Evolutionary conservation across 2,329 filamentous ascomycete genomes (phyloP).

Genomic region (Colletotrichum cereale): DNA sequence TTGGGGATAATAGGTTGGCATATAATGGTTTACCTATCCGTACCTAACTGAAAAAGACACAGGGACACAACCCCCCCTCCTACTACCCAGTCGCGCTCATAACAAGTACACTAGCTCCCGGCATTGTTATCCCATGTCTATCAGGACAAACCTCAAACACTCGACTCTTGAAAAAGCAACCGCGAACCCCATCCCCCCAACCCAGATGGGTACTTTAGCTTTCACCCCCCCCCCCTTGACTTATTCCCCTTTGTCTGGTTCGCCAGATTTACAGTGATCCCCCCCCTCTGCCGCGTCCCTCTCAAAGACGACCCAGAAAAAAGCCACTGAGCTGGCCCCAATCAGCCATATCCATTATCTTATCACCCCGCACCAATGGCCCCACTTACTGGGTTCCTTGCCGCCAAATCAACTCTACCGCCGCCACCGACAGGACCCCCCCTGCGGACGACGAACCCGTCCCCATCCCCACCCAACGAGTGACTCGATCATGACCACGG

Average conservation of each 20-base stretch:
- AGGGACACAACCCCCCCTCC: neutral
- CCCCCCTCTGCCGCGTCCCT: neutral
- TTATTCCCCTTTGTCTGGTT: neutral
- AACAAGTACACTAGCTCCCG: neutral
- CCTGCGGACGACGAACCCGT: slow-evolving; percentile 17
- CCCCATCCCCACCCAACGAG: neutral
- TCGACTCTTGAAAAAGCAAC: neutral
- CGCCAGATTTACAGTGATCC: neutral
- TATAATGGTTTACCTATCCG: neutral
- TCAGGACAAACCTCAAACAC: slow-evolving; percentile 8
- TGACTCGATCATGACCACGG: slow-evolving; percentile 23
- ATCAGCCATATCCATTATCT: slow-evolving; percentile 34
- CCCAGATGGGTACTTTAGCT: neutral
- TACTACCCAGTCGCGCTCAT: neutral
- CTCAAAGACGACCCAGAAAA: slow-evolving; percentile 18
- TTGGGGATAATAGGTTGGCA: neutral
- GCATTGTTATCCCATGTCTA: neutral
- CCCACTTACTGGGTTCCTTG: slow-evolving; percentile 23
- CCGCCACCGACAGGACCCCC: slow-evolving; percentile 12
- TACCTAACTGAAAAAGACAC: neutral
- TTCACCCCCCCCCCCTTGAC: neutral
- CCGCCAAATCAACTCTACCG: slow-evolving; percentile 34
- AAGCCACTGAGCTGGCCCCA: slow-evolving; percentile 37
- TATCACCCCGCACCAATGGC: slow-evolving; percentile 38
- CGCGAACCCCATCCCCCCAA: neutral